phyloP scores from a whole-genome alignment of 176 grass and related monocot species.

The Carex littledalei region DNA sequence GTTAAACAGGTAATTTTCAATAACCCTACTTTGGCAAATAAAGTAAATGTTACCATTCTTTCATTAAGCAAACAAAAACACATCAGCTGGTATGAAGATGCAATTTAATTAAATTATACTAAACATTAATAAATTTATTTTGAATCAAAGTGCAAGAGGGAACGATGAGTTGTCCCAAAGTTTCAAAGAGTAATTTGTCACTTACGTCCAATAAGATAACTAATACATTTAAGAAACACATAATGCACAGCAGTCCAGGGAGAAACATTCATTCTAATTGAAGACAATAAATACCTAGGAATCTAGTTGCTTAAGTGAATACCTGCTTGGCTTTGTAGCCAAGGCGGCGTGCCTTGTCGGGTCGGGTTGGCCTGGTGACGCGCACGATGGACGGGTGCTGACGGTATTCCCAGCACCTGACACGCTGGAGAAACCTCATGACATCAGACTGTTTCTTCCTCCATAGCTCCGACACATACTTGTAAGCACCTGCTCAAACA shows the following conservation, averaged over 20 bases:
- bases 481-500: slow-evolving; percentile 61
- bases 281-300: background rate
- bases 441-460: slow-evolving; percentile 46
- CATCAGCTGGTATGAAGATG: background rate
- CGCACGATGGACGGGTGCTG: slow-evolving; percentile 34
- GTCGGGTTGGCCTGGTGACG: slow-evolving; percentile 41
- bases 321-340: slow-evolving; percentile 93
- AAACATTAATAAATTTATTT: too few relatives aligned
- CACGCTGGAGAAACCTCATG: slow-evolving; percentile 32
- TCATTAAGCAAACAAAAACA: background rate
- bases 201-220: too few relatives aligned
- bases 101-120: background rate
- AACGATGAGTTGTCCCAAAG: background rate
- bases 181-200: background rate
- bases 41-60: background rate
- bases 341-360: slow-evolving; percentile 78
- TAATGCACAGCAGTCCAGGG: too few relatives aligned
- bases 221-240: background rate
- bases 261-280: background rate
- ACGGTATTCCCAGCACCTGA: slow-evolving; percentile 34
- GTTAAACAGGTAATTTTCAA: background rate
- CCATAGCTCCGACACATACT: slow-evolving; percentile 84
- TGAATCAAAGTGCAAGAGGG: too few relatives aligned
- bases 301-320: background rate
- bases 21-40: background rate